Conservation (phyloP, 306 rosid species). For the Cajanus cajan region DNA sequence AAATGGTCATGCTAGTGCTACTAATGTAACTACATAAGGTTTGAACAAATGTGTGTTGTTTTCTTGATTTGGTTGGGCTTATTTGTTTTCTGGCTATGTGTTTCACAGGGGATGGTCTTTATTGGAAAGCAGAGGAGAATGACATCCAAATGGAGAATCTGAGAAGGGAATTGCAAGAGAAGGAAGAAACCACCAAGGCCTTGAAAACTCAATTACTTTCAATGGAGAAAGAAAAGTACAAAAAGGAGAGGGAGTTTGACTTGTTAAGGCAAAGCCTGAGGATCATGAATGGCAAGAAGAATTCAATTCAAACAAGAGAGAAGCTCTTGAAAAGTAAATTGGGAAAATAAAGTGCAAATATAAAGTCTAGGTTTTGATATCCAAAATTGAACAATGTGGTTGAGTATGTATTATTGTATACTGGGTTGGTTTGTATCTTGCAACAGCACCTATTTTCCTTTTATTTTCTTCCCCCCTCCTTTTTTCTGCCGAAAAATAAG, state of each 20-base stretch:
- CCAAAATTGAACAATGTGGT: slow-evolving; percentile 15
- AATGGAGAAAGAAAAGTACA: slow-evolving; percentile 57
- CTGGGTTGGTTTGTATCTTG: slow-evolving; percentile 26
- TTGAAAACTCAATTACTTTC: slow-evolving; percentile 48
- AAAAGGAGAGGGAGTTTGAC: slow-evolving; percentile 73
- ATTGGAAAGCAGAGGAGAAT: slow-evolving; percentile 76
- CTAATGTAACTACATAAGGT: background rate
- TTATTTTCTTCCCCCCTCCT: background rate
- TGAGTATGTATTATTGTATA: slow-evolving; percentile 9
- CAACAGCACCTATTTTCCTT: slow-evolving; percentile 13
- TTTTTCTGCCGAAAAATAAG: slow-evolving; percentile 24
- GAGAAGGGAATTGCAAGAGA: slow-evolving; percentile 55
- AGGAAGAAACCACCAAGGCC: slow-evolving; percentile 57
- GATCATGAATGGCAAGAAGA: slow-evolving; percentile 68
- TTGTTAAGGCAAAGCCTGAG: slow-evolving; percentile 85
- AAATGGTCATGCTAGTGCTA: background rate
- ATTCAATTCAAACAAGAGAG: slow-evolving; percentile 37
- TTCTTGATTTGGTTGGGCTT: slow-evolving; percentile 2
- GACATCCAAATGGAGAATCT: slow-evolving; percentile 60
- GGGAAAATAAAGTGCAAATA: slow-evolving; percentile 31
- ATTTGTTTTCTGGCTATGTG: background rate
- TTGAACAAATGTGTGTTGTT: background rate
- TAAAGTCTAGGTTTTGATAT: background rate
- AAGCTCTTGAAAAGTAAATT: slow-evolving; percentile 36
- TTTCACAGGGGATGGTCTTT: slow-evolving; percentile 57